Evolutionary conservation across 1,139 yeast genomes (phyloP).

Genomic region (Komagataea norvegica): DNA sequence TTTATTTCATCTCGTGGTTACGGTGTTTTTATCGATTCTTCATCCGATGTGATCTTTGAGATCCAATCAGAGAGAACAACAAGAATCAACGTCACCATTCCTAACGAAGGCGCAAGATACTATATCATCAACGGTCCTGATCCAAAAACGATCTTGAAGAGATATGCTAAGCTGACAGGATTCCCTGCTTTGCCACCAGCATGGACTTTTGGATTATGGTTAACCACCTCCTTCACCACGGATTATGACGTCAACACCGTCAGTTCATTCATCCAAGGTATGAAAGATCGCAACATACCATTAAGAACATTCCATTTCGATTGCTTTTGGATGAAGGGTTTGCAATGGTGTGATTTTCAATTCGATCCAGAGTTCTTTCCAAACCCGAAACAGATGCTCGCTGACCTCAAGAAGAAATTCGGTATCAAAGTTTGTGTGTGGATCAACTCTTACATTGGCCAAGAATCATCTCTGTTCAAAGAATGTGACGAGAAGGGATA

Average conservation of each 20-base stretch:
- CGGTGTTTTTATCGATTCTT: constrained; percentile 21
- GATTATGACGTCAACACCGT: constrained; percentile 21
- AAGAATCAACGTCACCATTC: constrained; percentile 18
- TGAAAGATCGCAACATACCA: constrained; percentile 22
- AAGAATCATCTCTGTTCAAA: constrained; percentile 17
- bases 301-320: constrained; percentile 22
- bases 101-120: constrained; percentile 19
- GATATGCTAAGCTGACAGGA: constrained; percentile 21
- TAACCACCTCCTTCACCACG: constrained; percentile 22
- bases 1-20: constrained; percentile 20
- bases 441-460: constrained; percentile 22
- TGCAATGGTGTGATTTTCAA: constrained; percentile 24
- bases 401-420: constrained; percentile 15
- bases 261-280: constrained; percentile 20
- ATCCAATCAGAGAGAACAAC: constrained; percentile 22
- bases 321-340: constrained; percentile 23
- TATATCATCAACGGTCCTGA: constrained; percentile 22
- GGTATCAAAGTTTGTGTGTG: constrained; percentile 22
- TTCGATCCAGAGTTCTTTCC: constrained; percentile 23
- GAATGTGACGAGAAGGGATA: constrained; percentile 19
- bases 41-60: constrained; percentile 19
- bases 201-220: constrained; percentile 22
- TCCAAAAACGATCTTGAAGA: constrained; percentile 19
- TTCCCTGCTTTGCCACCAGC: constrained; percentile 22
- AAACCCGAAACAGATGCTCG: constrained; percentile 16